Evolutionary conservation across 2,329 filamentous ascomycete genomes (phyloP).

Genomic region (Emericellopsis atlantica): DNA sequence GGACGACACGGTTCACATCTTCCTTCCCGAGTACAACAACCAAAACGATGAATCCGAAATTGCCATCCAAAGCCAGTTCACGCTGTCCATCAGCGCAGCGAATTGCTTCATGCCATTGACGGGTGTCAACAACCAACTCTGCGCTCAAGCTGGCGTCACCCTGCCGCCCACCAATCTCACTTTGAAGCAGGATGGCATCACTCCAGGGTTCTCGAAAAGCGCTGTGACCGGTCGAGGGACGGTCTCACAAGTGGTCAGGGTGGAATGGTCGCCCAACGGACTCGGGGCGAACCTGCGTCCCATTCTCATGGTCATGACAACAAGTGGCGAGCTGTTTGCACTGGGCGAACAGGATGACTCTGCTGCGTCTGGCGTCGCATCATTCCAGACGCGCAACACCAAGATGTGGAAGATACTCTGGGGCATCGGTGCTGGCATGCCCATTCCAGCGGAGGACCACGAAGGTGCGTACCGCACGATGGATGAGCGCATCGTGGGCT

Average conservation of each 20-base stretch:
- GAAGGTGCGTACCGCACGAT: slow-evolving; percentile 17
- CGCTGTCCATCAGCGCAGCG: slow-evolving; percentile 17
- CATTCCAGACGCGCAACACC: slow-evolving; percentile 19
- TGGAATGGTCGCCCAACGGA: slow-evolving; percentile 46
- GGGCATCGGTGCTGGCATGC: slow-evolving; percentile 39
- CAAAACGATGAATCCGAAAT: slow-evolving; percentile 6
- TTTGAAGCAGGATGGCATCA: too few relatives aligned
- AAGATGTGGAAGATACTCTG: slow-evolving; percentile 41
- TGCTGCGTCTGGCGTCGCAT: slow-evolving; percentile 11
- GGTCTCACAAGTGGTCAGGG: slow-evolving; percentile 38
- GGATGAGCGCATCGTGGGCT: slow-evolving; percentile 34
- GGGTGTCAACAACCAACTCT: slow-evolving; percentile 32
- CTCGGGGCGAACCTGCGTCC: slow-evolving; percentile 41
- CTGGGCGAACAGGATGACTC: slow-evolving; percentile 34
- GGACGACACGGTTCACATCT: slow-evolving; percentile 41
- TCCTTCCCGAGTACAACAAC: slow-evolving; percentile 30
- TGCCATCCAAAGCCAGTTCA: slow-evolving; percentile 18
- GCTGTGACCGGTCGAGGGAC: slow-evolving; percentile 29
- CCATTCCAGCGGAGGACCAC: slow-evolving; percentile 28
- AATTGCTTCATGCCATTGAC: slow-evolving; percentile 23
- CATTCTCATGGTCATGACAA: slow-evolving; percentile 36
- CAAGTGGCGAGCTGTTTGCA: slow-evolving; percentile 33
- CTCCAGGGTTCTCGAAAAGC: slow-evolving; percentile 2
- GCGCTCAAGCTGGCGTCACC: slow-evolving; percentile 20
- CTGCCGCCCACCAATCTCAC: slow-evolving; percentile 10